Evolutionary conservation across 116 monocot genomes (phyloP).

Genomic region (Thalassia testudinum): DNA sequence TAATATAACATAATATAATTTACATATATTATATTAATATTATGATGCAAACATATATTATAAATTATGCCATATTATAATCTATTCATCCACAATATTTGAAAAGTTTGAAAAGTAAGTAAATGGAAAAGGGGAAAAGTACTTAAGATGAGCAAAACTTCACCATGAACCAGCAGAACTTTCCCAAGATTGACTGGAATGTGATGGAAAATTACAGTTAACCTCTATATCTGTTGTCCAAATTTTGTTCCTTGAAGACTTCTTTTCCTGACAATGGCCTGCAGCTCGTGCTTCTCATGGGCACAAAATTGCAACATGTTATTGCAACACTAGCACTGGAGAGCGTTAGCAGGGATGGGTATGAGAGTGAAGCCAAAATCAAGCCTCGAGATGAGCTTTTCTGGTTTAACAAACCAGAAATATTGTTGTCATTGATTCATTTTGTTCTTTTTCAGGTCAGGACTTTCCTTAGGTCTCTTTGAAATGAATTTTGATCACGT

Average conservation of each 20-base stretch:
- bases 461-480: not conserved
- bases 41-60: too few relatives aligned
- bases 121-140: too few relatives aligned
- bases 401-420: conserved; percentile 91
- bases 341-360: conserved; percentile 32
- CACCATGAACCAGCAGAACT: too few relatives aligned
- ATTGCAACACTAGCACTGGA: conserved; percentile 82
- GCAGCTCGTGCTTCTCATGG: conserved; percentile 77
- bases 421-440: conserved; percentile 65
- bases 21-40: too few relatives aligned
- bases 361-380: conserved; percentile 16
- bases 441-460: conserved; percentile 86
- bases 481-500: not conserved
- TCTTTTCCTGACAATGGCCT: not conserved
- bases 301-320: conserved; percentile 74
- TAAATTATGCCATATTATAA: too few relatives aligned
- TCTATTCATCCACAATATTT: too few relatives aligned
- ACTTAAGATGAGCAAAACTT: too few relatives aligned
- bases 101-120: too few relatives aligned
- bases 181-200: not conserved
- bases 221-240: not conserved
- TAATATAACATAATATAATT: too few relatives aligned
- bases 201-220: not conserved
- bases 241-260: too few relatives aligned
- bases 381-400: conserved; percentile 79